Base-by-base conservation (phyloP, 208 protist genomes). In the Trypanosoma grayi region DNA sequence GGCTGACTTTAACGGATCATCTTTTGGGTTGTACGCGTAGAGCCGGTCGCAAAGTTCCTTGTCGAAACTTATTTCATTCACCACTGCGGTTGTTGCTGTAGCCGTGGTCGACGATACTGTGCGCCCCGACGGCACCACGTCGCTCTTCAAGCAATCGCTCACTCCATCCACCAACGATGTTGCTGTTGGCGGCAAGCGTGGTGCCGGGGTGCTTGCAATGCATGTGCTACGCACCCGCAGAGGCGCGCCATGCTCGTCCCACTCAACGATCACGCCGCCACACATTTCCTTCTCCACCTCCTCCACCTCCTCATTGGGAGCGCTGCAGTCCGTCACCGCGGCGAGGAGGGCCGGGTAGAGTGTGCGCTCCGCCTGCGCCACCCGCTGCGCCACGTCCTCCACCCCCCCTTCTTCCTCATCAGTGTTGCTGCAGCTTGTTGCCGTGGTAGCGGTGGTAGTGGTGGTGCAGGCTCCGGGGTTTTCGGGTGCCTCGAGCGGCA, bases 331-430 rank as follows among this genome's bases (percentile, higher is more conserved):
- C 11, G 45, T 43, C 24, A 72, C 43, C 10, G 18, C 58, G 7
- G 40, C 57, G 11, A 72, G 33, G 33, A 72, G 66, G 10, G 34
- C 14, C 18, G 66, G 66, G 40, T 72, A 72, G 1, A 72, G 51
- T n/a, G 48, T 72, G 11, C 34, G 37, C 36, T 39, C 58, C 1
- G 66, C 66, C n/a, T 55, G 66, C 18, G 66, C 31, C 8, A 72
- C 66, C 20, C 56, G 66, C 33, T 65, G 25, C 10, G 33, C 41
- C 13, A 72, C 51, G 31, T 72, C 66, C 9, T 60, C 52, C 7
- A 20, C 51, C 16, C 64, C 28, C 7, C 6, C 53, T 5, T 25
- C n/a, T 18, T 41, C 48, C 28, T 48, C 48, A 37, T 45, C 20
- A 4, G 1, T 24, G 6, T 34, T 31, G 13, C 25, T 14, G 13